A percentile compares a stretch with the other conserved stretches of the same genome.
Evolutionary conservation across 768 basidiomycete species (phyloP).

Genomic region (Lyophyllum semitale): DNA sequence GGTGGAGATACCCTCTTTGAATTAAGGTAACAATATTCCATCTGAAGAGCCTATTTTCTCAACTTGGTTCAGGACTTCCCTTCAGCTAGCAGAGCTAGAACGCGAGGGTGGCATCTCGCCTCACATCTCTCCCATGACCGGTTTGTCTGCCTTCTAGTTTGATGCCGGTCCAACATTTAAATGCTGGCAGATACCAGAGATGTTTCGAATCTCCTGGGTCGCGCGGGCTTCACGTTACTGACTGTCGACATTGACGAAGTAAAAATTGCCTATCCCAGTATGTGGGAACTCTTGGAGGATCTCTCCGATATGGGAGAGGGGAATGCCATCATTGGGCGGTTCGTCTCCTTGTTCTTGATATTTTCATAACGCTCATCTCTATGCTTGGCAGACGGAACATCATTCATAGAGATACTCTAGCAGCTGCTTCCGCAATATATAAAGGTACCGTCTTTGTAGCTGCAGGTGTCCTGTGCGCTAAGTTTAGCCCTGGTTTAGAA

Average conservation of each 20-base stretch:
- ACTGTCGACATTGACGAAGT: slow-evolving; percentile 97
- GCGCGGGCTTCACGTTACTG: slow-evolving; percentile 91
- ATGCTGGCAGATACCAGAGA: slow-evolving; percentile 78
- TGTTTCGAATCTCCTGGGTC: slow-evolving; percentile 86
- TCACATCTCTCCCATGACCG: slow-evolving; percentile 96
- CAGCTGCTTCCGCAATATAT: slow-evolving; percentile 93
- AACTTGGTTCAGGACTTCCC: slow-evolving; percentile 62
- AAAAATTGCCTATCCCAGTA: slow-evolving; percentile 85
- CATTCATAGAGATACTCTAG: slow-evolving; percentile 81
- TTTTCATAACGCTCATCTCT: neutral
- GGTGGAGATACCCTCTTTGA: slow-evolving; percentile 98
- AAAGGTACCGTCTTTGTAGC: slow-evolving; percentile 53
- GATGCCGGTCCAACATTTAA: neutral
- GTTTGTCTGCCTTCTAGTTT: slow-evolving; percentile 39
- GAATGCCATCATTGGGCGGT: slow-evolving; percentile 89
- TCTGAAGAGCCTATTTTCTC: neutral
- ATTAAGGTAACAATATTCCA: slow-evolving; percentile 54
- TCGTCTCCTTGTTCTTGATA: slow-evolving; percentile 13
- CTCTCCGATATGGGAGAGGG: slow-evolving; percentile 96
- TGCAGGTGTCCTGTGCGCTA: neutral
- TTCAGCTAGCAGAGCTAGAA: slow-evolving; percentile 93
- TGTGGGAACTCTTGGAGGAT: slow-evolving; percentile 96
- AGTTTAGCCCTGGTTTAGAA: slow-evolving; percentile 44
- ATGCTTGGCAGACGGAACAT: slow-evolving; percentile 52
- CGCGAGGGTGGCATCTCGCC: slow-evolving; percentile 97